Conservation (phyloP, 495 filamentous ascomycete species). For the Aspergillus saccharolyticus region DNA sequence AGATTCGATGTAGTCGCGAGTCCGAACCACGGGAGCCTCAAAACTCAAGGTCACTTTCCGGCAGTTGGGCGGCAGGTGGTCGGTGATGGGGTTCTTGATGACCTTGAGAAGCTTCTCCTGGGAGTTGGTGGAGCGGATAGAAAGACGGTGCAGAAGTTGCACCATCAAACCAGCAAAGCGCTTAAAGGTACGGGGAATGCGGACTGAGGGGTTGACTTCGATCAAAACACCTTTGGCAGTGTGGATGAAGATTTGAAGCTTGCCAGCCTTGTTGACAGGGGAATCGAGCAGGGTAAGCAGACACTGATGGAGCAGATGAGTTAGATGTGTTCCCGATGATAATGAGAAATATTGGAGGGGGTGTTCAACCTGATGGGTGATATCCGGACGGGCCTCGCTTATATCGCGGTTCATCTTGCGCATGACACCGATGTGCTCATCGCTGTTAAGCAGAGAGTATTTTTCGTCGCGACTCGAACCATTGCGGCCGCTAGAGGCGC, state of each 20-base stretch:
- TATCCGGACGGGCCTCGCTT: slow-evolving; percentile 94
- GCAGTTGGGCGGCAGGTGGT: slow-evolving; percentile 94
- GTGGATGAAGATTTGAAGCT: slow-evolving; percentile 96
- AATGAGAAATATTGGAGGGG: background rate
- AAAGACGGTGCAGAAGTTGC: slow-evolving; percentile 92
- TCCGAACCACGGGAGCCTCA: slow-evolving; percentile 80
- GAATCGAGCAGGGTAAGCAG: slow-evolving; percentile 96
- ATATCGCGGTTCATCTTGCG: slow-evolving; percentile 99
- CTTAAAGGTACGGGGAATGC: slow-evolving; percentile 97
- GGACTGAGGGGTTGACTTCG: slow-evolving; percentile 93
- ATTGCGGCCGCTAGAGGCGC: slow-evolving; percentile 67
- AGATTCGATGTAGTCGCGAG: slow-evolving; percentile 78
- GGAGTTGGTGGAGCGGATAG: slow-evolving; percentile 90
- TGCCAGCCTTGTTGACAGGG: slow-evolving; percentile 95
- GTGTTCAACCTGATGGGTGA: slow-evolving; percentile 85
- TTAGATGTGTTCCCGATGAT: slow-evolving; percentile 8
- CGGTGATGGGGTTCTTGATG: slow-evolving; percentile 94
- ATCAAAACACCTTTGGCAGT: slow-evolving; percentile 95
- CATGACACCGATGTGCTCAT: slow-evolving; percentile 98
- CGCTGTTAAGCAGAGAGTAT: slow-evolving; percentile 93
- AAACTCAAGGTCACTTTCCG: slow-evolving; percentile 95
- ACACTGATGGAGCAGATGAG: slow-evolving; percentile 53
- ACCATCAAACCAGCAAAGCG: slow-evolving; percentile 98
- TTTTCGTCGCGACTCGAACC: slow-evolving; percentile 78
- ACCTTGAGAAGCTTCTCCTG: slow-evolving; percentile 97